Percentiles rank a stretch among this genome's conserved stretches.
Conservation (phyloP, 1,284 basidiomycete genomes). For the Rhodotorula sp. region DNA sequence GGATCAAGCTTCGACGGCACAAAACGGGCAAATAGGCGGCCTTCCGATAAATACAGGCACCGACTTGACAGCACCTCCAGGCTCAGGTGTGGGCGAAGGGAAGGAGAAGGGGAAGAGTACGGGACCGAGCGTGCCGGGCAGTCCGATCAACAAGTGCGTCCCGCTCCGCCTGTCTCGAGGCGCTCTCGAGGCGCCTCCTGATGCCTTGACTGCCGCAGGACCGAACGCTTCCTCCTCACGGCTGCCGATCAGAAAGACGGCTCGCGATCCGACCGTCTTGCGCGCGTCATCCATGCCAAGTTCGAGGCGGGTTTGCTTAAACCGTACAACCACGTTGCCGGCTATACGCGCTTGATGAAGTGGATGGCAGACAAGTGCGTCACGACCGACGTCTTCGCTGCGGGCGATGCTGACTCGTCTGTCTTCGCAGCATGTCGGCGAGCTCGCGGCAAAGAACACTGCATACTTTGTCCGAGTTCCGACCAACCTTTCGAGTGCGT, state of each 20-base stretch:
- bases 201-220: conserved; percentile 40
- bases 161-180: conserved; percentile 12
- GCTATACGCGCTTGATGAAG: conserved; percentile 78
- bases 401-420: conserved; percentile 22
- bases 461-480: conserved; percentile 80
- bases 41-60: conserved; percentile 24
- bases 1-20: background rate
- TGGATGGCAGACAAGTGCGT: conserved; percentile 92
- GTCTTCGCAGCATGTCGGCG: conserved; percentile 65
- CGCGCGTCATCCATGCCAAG: conserved; percentile 90
- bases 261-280: conserved; percentile 82
- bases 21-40: conserved; percentile 2
- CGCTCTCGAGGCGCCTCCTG: background rate
- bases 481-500: conserved; percentile 83
- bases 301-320: conserved; percentile 93
- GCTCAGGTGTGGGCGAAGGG: background rate
- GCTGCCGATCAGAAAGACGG: conserved; percentile 94
- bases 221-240: conserved; percentile 83
- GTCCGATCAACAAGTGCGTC: conserved; percentile 40
- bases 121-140: conserved; percentile 31
- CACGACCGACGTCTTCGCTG: conserved; percentile 1
- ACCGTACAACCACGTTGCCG: conserved; percentile 95
- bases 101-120: conserved; percentile 16
- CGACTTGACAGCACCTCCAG: background rate
- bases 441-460: conserved; percentile 86